Evolutionary conservation across 2,329 filamentous ascomycete species (phyloP), one percentile per base, ranked within the genome.

Genomic region (Ophiostoma quercus): DNA sequence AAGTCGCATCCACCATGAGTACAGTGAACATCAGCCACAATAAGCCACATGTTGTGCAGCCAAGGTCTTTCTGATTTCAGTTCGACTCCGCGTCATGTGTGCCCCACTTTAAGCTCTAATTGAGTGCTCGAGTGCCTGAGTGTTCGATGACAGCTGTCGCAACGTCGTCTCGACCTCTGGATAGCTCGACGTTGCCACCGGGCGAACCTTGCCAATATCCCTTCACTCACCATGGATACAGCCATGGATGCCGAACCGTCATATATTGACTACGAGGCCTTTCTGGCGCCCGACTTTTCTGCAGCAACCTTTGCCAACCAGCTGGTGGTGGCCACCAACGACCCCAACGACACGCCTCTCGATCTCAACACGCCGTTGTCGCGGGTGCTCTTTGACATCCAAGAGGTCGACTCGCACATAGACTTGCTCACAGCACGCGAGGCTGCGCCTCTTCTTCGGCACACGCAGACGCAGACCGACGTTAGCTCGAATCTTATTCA

Each of bases 331-430:
- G 85, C 89, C 54, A 98, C 94, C 69, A 98, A 98, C 83, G 96
- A 97, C 80, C 85, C 92, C 71, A 92, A 90, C 74, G 95, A 98
- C 80, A 90, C 90, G 1, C 91, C 92, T 7, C 87, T 98, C 75
- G 95, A 99, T 79, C 90, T 99, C 70, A 94, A 93, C 6, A 98
- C 95, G 19, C 94, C 95, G 2, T 85, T 99, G 66, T 97, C 94
- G 5, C 88, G 92, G 69, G 94, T 97, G 5, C 88, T 98, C 7
- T 99, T 99, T 80, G 95, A 99, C 79, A 90, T 95, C 2, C 95
- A 98, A 78, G 95, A 98, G 80, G 90, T 99, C 74, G 94, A 98
- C 80, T 96, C 94, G 0, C 93, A 96, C 77, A 97, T 99, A 73
- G 92, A 99, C 78, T 86, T 87, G 3, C 85, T 98, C 57, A 96